Evolutionary conservation across 129 eudicot genomes (phyloP).

Genomic region (sunflower (Helianthus annuus)): HanXRQr2.0-SUNRISE NC_035434.2:103925709-103926208

Average conservation of each 20-base stretch:
- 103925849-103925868: conserved; percentile 26
- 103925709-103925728: conserved; percentile 9
- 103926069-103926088: background rate
- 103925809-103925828: conserved; percentile 87
- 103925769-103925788: conserved; percentile 60
- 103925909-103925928: background rate
- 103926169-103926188: no score
- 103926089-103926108: background rate
- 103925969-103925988: conserved; percentile 85
- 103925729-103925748: background rate
- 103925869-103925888: background rate
- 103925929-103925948: background rate
- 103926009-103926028: conserved; percentile 75
- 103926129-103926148: background rate
- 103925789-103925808: conserved; percentile 66
- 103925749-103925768: background rate
- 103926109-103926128: conserved; percentile 1
- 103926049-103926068: conserved; percentile 40
- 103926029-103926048: conserved; percentile 76
- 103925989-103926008: conserved; percentile 77
- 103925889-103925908: background rate
- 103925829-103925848: conserved; percentile 88
- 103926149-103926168: background rate
- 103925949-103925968: conserved; percentile 41
- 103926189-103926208: no score